Evolutionary conservation across 2,329 filamentous ascomycete species (phyloP), one percentile per base, ranked within the genome.

Genomic region (Fusarium oxysporum): DNA sequence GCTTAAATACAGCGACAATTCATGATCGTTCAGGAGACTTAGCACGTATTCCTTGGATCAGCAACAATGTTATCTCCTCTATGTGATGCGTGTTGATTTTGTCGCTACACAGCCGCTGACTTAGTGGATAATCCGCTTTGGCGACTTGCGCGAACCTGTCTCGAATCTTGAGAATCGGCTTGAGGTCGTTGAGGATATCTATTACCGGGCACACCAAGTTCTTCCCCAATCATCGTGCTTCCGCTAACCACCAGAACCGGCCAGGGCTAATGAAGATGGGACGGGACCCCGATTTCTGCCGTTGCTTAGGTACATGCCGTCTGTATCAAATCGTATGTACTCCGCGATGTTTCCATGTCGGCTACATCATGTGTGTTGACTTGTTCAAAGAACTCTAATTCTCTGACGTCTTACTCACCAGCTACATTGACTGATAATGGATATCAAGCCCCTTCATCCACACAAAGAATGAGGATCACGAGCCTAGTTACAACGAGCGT

Each of bases 331-430:
- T 25, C 9, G 23, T 12, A 48, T 47, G 40, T 35, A 57, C 50
- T 58, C 58, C 57, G 55, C 56, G 65, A 65, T 55, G 60, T 38
- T 63, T 61, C 67, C 73, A 68, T 71, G 62, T 50, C 73, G 72
- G 65, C 71, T 68, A 62, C 56, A 71, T 35, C 40, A 57, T 70
- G 62, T 62, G 72, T 63, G 57, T 62, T 71, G 65, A 72, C 71
- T 69, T 73, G 53, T 62, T 65, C 55, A 54, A 40, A 51, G 65
- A 66, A 56, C 62, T 67, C 54, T 60, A 58, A 47, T 53, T 45
- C 37, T 37, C 21, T 28, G 45, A 30, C 47, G 64, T 61, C 55
- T 50, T 37, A 64, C 47, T 69, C 25, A 59, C 53, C 37, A 48
- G 45, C 58, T 35, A 57, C 30, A 68, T 56, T 41, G n/a, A 47